phyloP scores from a whole-genome alignment of 371 early-diverging fungal species.

The Dentiscutata heterogama region DNA sequence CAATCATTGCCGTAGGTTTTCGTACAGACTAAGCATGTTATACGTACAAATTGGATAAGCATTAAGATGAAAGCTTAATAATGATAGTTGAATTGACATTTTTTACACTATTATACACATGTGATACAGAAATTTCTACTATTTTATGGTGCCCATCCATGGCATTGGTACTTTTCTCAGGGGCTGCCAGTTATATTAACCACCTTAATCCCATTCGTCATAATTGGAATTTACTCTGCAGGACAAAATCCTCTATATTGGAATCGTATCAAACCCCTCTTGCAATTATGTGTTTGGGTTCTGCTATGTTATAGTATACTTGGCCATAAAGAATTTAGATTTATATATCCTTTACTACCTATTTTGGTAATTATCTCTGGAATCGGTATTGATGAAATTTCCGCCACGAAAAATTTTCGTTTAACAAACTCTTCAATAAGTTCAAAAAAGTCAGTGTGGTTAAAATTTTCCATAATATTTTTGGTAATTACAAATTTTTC shows the following conservation, averaged over 20 bases:
- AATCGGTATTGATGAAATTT: constrained; percentile 50
- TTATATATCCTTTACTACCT: constrained; percentile 89
- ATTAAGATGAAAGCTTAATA: too few species aligned
- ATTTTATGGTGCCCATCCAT: constrained; percentile 91
- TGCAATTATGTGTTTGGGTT: constrained; percentile 60
- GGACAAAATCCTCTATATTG: constrained; percentile 34
- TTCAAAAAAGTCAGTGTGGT: not conserved
- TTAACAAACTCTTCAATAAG: not conserved
- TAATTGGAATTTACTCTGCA: constrained; percentile 55
- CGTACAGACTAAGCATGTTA: too few species aligned
- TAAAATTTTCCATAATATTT: constrained; percentile 44
- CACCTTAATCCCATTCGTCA: constrained; percentile 73
- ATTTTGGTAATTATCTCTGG: constrained; percentile 74
- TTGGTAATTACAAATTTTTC: constrained; percentile 72
- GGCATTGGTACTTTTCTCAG: constrained; percentile 90
- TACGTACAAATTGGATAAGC: too few species aligned
- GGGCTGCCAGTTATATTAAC: constrained; percentile 84
- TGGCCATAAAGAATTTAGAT: constrained; percentile 95
- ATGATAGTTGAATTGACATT: too few species aligned
- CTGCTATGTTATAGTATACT: constrained; percentile 76
- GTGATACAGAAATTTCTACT: too few species aligned
- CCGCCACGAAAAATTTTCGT: not conserved
- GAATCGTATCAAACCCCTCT: constrained; percentile 34
- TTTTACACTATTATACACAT: too few species aligned
- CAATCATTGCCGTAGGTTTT: too few species aligned